Evolutionary conservation across 495 filamentous ascomycete genomes (phyloP), one percentile per base, ranked within the genome.

Genomic region (Penicillium argentinense): DNA sequence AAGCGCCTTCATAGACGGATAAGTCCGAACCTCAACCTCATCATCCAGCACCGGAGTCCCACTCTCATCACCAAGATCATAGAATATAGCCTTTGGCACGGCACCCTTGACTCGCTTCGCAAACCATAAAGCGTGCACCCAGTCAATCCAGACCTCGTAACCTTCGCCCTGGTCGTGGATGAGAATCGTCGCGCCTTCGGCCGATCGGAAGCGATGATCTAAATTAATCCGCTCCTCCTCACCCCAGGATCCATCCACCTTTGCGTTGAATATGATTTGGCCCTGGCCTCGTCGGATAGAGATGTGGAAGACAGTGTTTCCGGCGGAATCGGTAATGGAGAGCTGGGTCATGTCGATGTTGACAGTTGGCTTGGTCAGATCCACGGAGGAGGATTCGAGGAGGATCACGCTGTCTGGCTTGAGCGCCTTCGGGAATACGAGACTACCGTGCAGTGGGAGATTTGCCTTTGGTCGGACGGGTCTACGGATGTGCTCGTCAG

Each of bases 391-490:
- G 4, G 40, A 40, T 13, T 41, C 48, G n/a, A 45, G n/a, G 19
- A 51, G 41, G 18, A 48, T 42, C n/a, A 48, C 38, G 21, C 45
- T 48, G 21, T 48, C 45, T 1, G 45, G 21, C 7, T 48, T 42
- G 14, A 48, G 45, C 5, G 17, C n/a, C 21, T 48, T 27, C 12
- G 24, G 29, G 29, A 49, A 49, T 7, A 1, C 9, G 2, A 49
- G 25, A 33, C 16, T 42, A 5, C 38, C 28, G 25, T 42, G 29
- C n/a, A 49, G 45, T 2, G 28, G 19, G 0, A 49, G 46, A 19
- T 49, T 49, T n/a, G 37, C 38, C 33, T 37, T 42, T 16, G 27
- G 38, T 9, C 37, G 46, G 17, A 27, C 41, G 2, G 46, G 38
- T 22, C 46, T 42, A n/a, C 17, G 28, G 6, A n/a, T n/a, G n/a